These are phyloP conservation scores for Russula ochroleuca DNA, from an alignment of 768 basidiomycete genomes.

Conservation along the genomic window DNA sequence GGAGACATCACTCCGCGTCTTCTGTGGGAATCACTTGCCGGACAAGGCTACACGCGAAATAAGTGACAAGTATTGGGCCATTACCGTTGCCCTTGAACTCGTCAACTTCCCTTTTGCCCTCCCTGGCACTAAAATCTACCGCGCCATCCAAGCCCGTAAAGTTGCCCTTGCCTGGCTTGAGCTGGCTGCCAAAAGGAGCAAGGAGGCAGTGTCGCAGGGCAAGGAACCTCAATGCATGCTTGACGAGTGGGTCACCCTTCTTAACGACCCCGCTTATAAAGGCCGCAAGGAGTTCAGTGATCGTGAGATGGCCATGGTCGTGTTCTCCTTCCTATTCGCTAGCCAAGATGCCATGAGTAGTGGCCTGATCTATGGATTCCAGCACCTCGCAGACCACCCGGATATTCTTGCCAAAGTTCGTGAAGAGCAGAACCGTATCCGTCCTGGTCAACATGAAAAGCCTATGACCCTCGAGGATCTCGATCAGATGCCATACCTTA, in stretches of 20 bases:
- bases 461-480: slow-evolving; percentile 84
- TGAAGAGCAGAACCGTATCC: slow-evolving; percentile 83
- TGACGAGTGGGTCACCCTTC: slow-evolving; percentile 83
- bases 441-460: slow-evolving; percentile 69
- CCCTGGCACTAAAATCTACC: slow-evolving; percentile 95
- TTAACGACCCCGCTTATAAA: slow-evolving; percentile 63
- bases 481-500: slow-evolving; percentile 89
- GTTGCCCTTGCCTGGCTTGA: slow-evolving; percentile 74
- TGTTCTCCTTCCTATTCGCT: slow-evolving; percentile 95
- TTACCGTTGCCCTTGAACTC: slow-evolving; percentile 91
- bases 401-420: slow-evolving; percentile 83
- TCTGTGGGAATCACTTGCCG: slow-evolving; percentile 88
- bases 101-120: slow-evolving; percentile 97
- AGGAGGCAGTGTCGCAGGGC: slow-evolving; percentile 75
- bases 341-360: slow-evolving; percentile 98
- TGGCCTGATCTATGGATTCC: slow-evolving; percentile 93
- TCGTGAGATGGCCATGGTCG: slow-evolving; percentile 93
- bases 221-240: slow-evolving; percentile 83
- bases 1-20: slow-evolving; percentile 94
- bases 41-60: slow-evolving; percentile 76
- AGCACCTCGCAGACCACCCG: slow-evolving; percentile 91
- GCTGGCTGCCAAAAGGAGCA: slow-evolving; percentile 73
- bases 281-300: slow-evolving; percentile 85
- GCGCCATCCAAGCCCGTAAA: slow-evolving; percentile 88
- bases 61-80: slow-evolving; percentile 91